Conservation (phyloP, 2,329 filamentous ascomycete species). For the Ceratocystis smalleyi region DNA sequence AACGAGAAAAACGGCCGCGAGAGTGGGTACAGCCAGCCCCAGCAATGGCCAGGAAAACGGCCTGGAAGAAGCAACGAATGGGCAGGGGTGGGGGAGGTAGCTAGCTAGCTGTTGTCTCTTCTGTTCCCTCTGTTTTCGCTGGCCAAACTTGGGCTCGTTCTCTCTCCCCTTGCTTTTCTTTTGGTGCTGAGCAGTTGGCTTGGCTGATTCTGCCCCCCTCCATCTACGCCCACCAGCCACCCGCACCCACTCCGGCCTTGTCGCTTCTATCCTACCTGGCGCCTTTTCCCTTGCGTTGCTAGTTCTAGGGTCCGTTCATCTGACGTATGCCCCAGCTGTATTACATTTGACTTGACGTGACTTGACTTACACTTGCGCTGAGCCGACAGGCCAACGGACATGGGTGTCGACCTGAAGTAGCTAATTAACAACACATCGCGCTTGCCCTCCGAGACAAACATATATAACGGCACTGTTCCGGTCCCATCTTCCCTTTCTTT, state of each 20-base stretch:
- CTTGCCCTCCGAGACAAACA: not conserved
- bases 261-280: not conserved
- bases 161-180: not conserved
- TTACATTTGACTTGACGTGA: not conserved
- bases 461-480: not conserved
- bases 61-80: not conserved
- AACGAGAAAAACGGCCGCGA: not conserved
- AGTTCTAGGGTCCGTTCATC: not conserved
- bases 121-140: not conserved
- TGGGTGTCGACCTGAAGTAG: not conserved
- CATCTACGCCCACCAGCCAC: not conserved
- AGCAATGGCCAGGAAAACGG: not conserved
- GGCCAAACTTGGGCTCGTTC: not conserved
- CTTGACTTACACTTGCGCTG: not conserved
- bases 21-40: not conserved
- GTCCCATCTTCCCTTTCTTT: not conserved
- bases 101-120: not conserved
- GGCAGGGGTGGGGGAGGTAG: not conserved
- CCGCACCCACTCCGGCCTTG: not conserved
- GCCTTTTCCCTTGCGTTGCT: not conserved
- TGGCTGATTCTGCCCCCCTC: not conserved
- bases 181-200: not conserved
- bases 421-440: not conserved
- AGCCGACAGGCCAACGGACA: not conserved
- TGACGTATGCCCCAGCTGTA: not conserved